Evolutionary conservation across 805 yeast genomes (phyloP), one percentile per base, ranked within the genome.

Genomic region (Metschnikowia lachancei): DNA sequence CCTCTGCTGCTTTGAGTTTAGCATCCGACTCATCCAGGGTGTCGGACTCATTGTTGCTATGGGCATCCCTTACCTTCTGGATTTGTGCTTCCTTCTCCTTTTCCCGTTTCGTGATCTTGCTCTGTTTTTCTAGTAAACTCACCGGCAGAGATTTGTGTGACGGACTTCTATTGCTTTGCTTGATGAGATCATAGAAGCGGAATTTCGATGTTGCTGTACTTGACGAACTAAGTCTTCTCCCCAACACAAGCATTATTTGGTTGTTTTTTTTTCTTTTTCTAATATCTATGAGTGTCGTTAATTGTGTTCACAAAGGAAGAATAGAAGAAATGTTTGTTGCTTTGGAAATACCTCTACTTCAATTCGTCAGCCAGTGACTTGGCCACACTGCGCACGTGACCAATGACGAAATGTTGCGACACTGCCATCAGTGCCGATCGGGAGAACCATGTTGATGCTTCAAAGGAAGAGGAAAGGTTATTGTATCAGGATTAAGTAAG

Each of bases 151-250:
- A 12, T 16, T 30, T 16, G 34, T 64, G 63, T 8, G 41, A 45
- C 1, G 72, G 75, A 22, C 57, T 61, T 6, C 65, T 45, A 18
- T 67, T 65, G n/a, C 73, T 69, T 14, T 59, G 51, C 32, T 62
- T 47, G 11, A 70, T 65, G 38, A 70, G 60, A 47, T 71, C 75
- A 53, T 71, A 71, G 55, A 65, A 71, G 22, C 59, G 51, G 49
- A 57, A 70, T 37, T 54, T 55, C 16, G 49, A 45, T 18, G 22
- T 20, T 13, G 24, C 37, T 3, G 44, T 12, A 29, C 33, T 40
- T 10, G 41, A 20, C 32, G 48, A 45, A 24, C 39, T 7, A 8
- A 30, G 14, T 20, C 48, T 26, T 26, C 29, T 39, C 13, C 37
- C 38, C 6, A 34, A 19, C 3, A 30, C 20, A 24, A 45, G 33